phyloP scores from a whole-genome alignment of 495 filamentous ascomycete species.

The Delitschia confertaspora region DNA sequence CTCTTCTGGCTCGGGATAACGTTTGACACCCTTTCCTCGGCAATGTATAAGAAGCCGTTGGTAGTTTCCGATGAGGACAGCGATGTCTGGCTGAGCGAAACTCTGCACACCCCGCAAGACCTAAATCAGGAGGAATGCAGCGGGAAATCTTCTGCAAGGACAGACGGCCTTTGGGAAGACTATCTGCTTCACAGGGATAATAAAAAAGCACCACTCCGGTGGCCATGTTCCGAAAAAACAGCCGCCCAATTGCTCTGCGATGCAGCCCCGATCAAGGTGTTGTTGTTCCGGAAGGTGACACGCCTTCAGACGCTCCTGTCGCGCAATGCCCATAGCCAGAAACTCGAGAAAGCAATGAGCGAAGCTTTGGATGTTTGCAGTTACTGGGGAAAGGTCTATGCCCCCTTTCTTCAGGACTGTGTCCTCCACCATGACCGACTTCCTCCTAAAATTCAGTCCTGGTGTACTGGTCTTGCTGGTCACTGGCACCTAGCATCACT shows the following conservation, averaged over 20 bases:
- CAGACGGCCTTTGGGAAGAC: slow-evolving; percentile 33
- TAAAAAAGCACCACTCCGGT: slow-evolving; percentile 23
- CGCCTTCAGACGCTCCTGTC: slow-evolving; percentile 39
- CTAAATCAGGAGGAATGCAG: slow-evolving; percentile 2
- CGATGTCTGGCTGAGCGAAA: slow-evolving; percentile 27
- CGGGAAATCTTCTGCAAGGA: background rate
- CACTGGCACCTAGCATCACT: slow-evolving; percentile 44
- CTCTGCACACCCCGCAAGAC: background rate
- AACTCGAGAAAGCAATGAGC: slow-evolving; percentile 36
- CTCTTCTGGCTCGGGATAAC: slow-evolving; percentile 46
- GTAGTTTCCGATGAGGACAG: slow-evolving; percentile 44
- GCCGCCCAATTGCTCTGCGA: slow-evolving; percentile 37
- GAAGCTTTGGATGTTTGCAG: slow-evolving; percentile 35
- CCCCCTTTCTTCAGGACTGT: slow-evolving; percentile 39
- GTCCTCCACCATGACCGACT: slow-evolving; percentile 37
- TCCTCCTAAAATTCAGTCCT: slow-evolving; percentile 40
- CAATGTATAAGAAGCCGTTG: slow-evolving; percentile 40
- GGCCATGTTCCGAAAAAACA: slow-evolving; percentile 41
- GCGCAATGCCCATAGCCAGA: slow-evolving; percentile 18
- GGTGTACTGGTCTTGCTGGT: slow-evolving; percentile 41
- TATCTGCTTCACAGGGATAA: slow-evolving; percentile 31
- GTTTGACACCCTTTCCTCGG: slow-evolving; percentile 43
- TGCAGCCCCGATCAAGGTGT: slow-evolving; percentile 42
- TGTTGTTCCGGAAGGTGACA: slow-evolving; percentile 41
- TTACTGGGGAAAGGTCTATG: slow-evolving; percentile 41